A percentile compares a stretch with the other conserved stretches of the same genome.
phyloP scores from a whole-genome alignment of 2,329 filamentous ascomycete genomes.

The Phialemonium atrogriseum region DNA sequence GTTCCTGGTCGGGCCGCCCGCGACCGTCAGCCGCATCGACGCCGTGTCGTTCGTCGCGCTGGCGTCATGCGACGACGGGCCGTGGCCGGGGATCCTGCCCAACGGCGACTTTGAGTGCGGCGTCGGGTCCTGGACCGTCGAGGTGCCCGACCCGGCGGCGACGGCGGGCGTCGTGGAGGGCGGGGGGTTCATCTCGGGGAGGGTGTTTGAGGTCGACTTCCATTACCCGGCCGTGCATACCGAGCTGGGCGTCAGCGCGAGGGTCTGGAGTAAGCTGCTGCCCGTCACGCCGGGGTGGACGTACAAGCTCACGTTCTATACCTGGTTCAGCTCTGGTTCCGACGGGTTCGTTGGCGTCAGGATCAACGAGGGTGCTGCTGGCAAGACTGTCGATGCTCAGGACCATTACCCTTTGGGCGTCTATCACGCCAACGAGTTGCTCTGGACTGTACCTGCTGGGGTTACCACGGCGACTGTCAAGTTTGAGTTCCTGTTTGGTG shows the following conservation, averaged over 20 bases:
- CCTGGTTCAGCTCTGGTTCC: constrained; percentile 1
- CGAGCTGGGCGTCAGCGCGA: constrained; percentile 2
- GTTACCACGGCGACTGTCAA: not conserved
- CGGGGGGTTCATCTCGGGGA: not conserved
- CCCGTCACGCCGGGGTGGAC: not conserved
- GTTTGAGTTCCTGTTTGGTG: constrained; percentile 3
- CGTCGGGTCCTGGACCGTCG: constrained; percentile 11
- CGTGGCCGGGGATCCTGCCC: too few relatives aligned
- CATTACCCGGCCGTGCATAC: not conserved
- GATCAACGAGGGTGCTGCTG: constrained; percentile 2
- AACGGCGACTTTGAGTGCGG: constrained; percentile 14
- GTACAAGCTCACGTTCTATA: constrained; percentile 5
- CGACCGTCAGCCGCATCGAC: too few relatives aligned
- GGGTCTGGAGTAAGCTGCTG: not conserved
- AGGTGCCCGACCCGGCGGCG: constrained; percentile 9
- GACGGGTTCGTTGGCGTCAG: constrained; percentile 5
- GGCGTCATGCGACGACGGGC: too few relatives aligned
- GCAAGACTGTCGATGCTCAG: constrained; percentile 1
- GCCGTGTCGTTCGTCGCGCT: too few relatives aligned
- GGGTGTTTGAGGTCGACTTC: not conserved
- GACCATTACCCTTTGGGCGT: not conserved
- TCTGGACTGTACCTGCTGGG: not conserved
- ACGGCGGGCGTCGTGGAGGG: constrained; percentile 3
- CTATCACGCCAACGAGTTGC: not conserved
- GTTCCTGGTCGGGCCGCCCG: too few relatives aligned